Evolutionary conservation across 2,329 filamentous ascomycete genomes (phyloP).

Genomic region (Nemania sp.): DNA sequence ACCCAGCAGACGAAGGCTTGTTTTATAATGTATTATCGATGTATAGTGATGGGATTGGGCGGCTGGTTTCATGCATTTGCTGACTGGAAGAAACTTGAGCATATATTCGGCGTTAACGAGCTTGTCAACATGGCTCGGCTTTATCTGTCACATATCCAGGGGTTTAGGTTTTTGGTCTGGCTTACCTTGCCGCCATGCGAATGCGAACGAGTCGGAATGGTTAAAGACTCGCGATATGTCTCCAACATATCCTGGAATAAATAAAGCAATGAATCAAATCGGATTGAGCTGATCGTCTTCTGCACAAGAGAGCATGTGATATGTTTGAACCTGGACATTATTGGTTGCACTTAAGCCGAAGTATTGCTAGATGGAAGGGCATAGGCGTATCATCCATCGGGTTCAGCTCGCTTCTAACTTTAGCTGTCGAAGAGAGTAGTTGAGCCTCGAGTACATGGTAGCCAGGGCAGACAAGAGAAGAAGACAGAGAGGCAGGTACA

Average conservation of each 20-base stretch:
- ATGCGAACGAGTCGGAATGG: slow-evolving; percentile 1
- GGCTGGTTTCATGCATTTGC: slow-evolving; percentile 3
- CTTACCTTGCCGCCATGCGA: background rate
- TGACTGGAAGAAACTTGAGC: slow-evolving; percentile 1
- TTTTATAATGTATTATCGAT: slow-evolving; percentile 15
- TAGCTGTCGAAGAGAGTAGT: too few species aligned
- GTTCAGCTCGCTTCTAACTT: too few species aligned
- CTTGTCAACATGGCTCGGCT: background rate
- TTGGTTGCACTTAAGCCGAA: too few species aligned
- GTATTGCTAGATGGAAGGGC: too few species aligned
- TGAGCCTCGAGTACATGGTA: too few species aligned
- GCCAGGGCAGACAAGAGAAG: too few species aligned
- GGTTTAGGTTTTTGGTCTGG: background rate
- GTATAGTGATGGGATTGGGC: background rate
- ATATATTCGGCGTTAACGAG: slow-evolving; percentile 18
- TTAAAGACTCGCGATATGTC: background rate
- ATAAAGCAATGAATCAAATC: background rate
- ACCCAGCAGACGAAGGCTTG: background rate
- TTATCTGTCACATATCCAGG: slow-evolving; percentile 3
- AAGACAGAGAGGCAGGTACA: too few species aligned
- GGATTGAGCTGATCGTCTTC: background rate
- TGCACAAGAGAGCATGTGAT: slow-evolving; percentile 3
- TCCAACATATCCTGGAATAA: background rate
- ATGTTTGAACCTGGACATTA: background rate
- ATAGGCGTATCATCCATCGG: too few species aligned